Evolutionary conservation across 139 green algal species (phyloP), one percentile per base, ranked within the genome.

Genomic region (Asterochloris sp.): DNA sequence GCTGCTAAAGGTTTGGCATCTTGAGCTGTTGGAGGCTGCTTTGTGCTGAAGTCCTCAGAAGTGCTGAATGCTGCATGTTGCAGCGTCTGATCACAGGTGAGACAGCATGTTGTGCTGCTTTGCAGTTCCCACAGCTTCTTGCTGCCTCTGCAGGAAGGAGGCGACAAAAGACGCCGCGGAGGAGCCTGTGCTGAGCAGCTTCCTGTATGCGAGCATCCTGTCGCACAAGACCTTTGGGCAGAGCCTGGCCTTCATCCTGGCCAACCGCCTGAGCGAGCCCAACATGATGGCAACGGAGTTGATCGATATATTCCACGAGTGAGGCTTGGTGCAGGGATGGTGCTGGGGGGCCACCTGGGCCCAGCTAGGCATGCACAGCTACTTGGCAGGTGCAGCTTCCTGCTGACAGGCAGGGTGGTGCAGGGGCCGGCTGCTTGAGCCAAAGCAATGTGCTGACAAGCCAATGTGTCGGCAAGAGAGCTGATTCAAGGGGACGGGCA

Each of bases 191-290:
- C 86, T 93, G 27, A 88, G 78, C 82, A 88, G 79, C 88, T 94
- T 94, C 76, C 85, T 93, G 74, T 91, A 92, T 78, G 89, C 89
- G 24, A 86, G 75, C 79, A 89, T 94, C 63, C 85, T 94, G 21
- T 87, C 79, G 8, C 91, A 94, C 79, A 76, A 89, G 80, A 87
- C 74, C 82, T 91, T 94, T 81, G 85, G 86, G 69, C 82, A 85
- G 71, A 83, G 84, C 1, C 86, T 94, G 79, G 87, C 89, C 14
- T 92, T 92, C 78, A 83, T 94, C 26, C 89, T 94, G 26, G 85
- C 89, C 60, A 93, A 93, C 84, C 79, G 89, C 23, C 79, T 92
- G 61, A 85, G 84, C 12, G 84, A 92, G 78, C 71, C 88, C 47
- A 94, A 88, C 19, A 83, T 93, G 68, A 82, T 93, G 24, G 82